Evolutionary conservation across 441 rosid genomes (phyloP).

Genomic region (Arabidopsis hybrid): DNA sequence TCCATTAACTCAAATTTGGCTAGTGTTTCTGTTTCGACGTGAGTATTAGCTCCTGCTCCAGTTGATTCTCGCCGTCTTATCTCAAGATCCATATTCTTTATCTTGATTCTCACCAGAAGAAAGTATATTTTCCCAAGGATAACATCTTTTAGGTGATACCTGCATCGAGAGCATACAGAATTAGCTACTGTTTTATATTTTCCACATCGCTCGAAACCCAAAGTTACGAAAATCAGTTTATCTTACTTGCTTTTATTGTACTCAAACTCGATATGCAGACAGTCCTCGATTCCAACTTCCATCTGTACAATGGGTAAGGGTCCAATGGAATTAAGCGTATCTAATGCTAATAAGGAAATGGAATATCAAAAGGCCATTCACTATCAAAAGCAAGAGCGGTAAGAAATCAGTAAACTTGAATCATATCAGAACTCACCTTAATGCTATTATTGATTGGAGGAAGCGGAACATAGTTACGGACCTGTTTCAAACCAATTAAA

Average conservation of each 20-base stretch:
- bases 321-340: conserved; percentile 16
- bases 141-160: conserved; percentile 95
- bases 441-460: conserved; percentile 91
- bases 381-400: conserved; percentile 8
- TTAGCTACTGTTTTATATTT: conserved; percentile 8
- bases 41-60: conserved; percentile 92
- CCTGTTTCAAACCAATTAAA: conserved; percentile 55
- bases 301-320: conserved; percentile 57
- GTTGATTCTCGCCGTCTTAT: conserved; percentile 97
- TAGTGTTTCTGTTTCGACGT: conserved; percentile 96
- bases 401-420: conserved; percentile 12
- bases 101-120: conserved; percentile 94
- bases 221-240: conserved; percentile 2
- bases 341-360: conserved; percentile 12
- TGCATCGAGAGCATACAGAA: conserved; percentile 46
- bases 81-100: conserved; percentile 98
- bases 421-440: conserved; percentile 60
- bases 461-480: conserved; percentile 75
- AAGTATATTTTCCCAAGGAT: conserved; percentile 93
- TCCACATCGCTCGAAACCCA: background rate
- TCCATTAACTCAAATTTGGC: conserved; percentile 99
- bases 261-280: conserved; percentile 96
- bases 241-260: conserved; percentile 99
- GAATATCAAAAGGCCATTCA: conserved; percentile 12
- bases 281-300: conserved; percentile 99